Evolutionary conservation across 2,329 filamentous ascomycete species (phyloP).

Genomic region (Pseudogymnoascus sp.): DNA sequence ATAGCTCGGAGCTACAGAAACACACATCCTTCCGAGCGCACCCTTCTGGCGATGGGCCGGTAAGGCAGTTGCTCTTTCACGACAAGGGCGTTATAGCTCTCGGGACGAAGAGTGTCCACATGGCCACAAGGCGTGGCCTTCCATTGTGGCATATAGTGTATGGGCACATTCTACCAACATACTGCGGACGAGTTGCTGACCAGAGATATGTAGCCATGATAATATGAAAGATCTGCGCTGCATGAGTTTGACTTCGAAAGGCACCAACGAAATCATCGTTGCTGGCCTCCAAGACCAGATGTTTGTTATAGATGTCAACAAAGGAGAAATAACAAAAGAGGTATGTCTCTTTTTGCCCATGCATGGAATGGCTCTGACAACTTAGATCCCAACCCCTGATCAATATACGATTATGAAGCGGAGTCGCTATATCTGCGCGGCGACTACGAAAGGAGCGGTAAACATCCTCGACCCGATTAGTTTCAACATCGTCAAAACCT

Average conservation of each 20-base stretch:
- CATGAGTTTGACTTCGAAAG: conserved; percentile 91
- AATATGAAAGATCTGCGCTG: conserved; percentile 83
- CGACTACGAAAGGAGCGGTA: conserved; percentile 72
- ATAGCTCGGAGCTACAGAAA: conserved; percentile 72
- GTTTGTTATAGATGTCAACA: conserved; percentile 65
- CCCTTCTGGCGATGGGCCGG: conserved; percentile 60
- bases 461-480: conserved; percentile 77
- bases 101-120: conserved; percentile 75
- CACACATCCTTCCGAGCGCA: conserved; percentile 90
- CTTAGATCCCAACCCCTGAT: conserved; percentile 58
- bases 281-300: conserved; percentile 81
- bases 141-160: conserved; percentile 84
- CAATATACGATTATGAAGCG: conserved; percentile 91
- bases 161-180: conserved; percentile 11
- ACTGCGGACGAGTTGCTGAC: conserved; percentile 16
- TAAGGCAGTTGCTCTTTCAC: conserved; percentile 85
- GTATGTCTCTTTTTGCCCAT: conserved; percentile 30
- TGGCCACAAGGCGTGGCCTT: conserved; percentile 73
- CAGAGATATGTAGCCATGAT: conserved; percentile 42
- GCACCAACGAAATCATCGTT: conserved; percentile 73
- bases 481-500: conserved; percentile 73
- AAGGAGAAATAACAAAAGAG: conserved; percentile 64
- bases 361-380: conserved; percentile 25
- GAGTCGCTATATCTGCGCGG: conserved; percentile 84
- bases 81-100: conserved; percentile 86